phyloP scores from a whole-genome alignment of 2,329 filamentous ascomycete species.

The Pseudogymnoascus sp. region DNA sequence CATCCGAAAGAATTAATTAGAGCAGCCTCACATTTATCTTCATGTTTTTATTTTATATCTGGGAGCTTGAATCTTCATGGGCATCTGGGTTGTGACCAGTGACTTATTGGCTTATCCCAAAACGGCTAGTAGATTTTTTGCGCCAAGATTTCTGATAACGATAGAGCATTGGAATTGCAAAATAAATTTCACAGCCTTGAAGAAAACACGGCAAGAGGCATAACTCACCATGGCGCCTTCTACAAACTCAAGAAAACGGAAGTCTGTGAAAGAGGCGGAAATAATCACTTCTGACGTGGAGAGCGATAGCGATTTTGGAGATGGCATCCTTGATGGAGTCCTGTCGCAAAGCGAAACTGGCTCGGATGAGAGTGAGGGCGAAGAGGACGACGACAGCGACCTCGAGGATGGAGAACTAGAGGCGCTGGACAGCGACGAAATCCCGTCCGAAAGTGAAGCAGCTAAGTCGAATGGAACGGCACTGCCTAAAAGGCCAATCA shows the following conservation, averaged over 20 bases:
- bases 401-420: slow-evolving; percentile 34
- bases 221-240: slow-evolving; percentile 25
- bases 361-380: slow-evolving; percentile 46
- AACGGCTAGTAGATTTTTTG: background rate
- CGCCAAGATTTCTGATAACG: slow-evolving; percentile 14
- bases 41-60: background rate
- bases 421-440: slow-evolving; percentile 44
- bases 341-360: slow-evolving; percentile 53
- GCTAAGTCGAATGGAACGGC: slow-evolving; percentile 27
- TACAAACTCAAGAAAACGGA: slow-evolving; percentile 48
- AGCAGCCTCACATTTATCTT: background rate
- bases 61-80: background rate
- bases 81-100: background rate
- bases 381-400: slow-evolving; percentile 41
- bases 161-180: slow-evolving; percentile 9
- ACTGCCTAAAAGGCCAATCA: slow-evolving; percentile 17
- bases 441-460: slow-evolving; percentile 38
- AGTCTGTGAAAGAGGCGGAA: slow-evolving; percentile 51
- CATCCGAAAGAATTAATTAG: background rate
- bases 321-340: slow-evolving; percentile 49
- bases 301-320: slow-evolving; percentile 56
- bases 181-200: slow-evolving; percentile 15
- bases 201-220: slow-evolving; percentile 11
- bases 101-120: background rate
- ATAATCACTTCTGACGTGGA: slow-evolving; percentile 43